These are phyloP conservation scores for Asterionellopsis glacialis DNA, from an alignment of 108 stramenopile genomes.

Conservation along the genomic window DNA sequence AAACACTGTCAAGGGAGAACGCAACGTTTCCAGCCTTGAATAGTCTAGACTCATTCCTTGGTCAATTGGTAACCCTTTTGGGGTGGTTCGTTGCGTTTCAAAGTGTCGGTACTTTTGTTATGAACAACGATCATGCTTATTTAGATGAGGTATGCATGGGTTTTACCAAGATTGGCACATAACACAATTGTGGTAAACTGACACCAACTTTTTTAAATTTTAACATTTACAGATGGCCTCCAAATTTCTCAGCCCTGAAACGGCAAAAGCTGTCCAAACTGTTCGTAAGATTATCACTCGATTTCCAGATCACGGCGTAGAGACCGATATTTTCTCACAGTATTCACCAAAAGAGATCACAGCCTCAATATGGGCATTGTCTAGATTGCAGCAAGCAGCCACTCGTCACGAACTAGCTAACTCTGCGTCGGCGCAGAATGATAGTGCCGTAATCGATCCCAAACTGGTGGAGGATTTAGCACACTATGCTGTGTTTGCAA, in stretches of 20 bases:
- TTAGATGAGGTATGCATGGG: too few species aligned
- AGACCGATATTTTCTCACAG: constrained; percentile 30
- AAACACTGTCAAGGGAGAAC: too few species aligned
- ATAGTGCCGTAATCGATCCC: constrained; percentile 11
- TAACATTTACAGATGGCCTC: constrained; percentile 24
- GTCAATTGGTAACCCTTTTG: too few species aligned
- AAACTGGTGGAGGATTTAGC: constrained; percentile 49
- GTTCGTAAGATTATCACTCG: constrained; percentile 42
- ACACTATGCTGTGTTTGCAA: constrained; percentile 53
- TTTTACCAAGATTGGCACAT: too few species aligned
- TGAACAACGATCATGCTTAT: too few species aligned
- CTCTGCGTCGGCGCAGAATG: neutral
- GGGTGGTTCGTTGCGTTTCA: too few species aligned
- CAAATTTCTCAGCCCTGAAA: constrained; percentile 41
- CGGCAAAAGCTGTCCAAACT: constrained; percentile 41
- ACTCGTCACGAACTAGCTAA: constrained; percentile 1
- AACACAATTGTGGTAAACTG: neutral
- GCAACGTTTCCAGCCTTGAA: too few species aligned
- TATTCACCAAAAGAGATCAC: constrained; percentile 18
- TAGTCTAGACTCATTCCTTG: too few species aligned
- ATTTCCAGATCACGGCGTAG: constrained; percentile 58
- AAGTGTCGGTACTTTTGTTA: too few species aligned
- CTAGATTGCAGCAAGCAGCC: constrained; percentile 10
- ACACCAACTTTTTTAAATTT: neutral
- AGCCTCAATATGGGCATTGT: constrained; percentile 8